Conservation (phyloP, 2,329 filamentous ascomycete species). For the Biscogniauxia sp. region DNA sequence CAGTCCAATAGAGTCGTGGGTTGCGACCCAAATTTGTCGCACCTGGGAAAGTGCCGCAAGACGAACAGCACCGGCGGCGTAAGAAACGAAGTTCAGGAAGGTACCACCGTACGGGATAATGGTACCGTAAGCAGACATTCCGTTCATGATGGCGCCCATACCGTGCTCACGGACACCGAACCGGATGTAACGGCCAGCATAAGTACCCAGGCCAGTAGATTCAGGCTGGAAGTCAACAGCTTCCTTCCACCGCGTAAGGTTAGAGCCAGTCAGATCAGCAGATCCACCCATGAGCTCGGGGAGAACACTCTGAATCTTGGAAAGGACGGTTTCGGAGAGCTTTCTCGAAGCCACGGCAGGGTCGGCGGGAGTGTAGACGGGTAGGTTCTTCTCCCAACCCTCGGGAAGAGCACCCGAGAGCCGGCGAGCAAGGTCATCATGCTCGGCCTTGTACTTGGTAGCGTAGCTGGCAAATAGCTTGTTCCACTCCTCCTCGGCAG, state of each 20-base stretch:
- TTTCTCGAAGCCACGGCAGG: conserved; percentile 88
- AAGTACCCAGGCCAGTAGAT: conserved; percentile 80
- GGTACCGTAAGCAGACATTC: conserved; percentile 91
- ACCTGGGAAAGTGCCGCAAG: conserved; percentile 88
- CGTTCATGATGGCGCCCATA: conserved; percentile 93
- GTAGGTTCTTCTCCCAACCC: conserved; percentile 93
- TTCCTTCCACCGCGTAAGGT: conserved; percentile 97
- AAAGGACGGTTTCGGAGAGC: conserved; percentile 89
- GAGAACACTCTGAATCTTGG: conserved; percentile 77
- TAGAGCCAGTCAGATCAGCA: conserved; percentile 96
- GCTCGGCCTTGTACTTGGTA: conserved; percentile 72
- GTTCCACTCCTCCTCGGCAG: conserved; percentile 93
- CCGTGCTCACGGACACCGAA: conserved; percentile 91
- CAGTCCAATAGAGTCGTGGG: conserved; percentile 98
- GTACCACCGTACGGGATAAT: conserved; percentile 92
- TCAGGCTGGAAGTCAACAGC: conserved; percentile 97
- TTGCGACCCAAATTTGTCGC: conserved; percentile 92
- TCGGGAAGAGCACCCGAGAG: conserved; percentile 81
- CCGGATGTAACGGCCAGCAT: conserved; percentile 85
- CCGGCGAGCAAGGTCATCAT: conserved; percentile 78
- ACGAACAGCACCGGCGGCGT: conserved; percentile 92
- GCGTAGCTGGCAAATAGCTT: conserved; percentile 85
- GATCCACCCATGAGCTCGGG: conserved; percentile 95
- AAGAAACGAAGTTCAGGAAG: conserved; percentile 99
- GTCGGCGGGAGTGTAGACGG: conserved; percentile 85